Conservation (phyloP, 129 eudicot species). For the Flaveria trinervia region DNA sequence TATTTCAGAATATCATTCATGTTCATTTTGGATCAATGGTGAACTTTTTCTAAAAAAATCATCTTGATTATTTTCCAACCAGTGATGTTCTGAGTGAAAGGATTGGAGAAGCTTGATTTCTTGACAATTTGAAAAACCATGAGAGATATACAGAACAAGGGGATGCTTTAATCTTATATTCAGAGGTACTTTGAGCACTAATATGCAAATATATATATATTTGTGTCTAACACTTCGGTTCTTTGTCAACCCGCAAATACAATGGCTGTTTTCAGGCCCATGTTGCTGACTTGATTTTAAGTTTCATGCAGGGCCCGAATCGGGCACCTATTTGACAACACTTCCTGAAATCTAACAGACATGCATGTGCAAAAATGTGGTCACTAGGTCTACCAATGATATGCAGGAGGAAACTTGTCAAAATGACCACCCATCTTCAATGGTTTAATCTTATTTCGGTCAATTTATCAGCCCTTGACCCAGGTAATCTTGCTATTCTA, state of each 20-base stretch:
- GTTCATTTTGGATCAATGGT: no score
- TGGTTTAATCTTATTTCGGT: constrained; percentile 3
- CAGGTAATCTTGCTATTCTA: constrained; percentile 18
- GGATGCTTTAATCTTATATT: constrained; percentile 69
- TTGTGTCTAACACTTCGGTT: no score
- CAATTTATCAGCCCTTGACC: background rate
- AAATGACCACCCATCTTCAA: constrained; percentile 2
- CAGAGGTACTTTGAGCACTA: constrained; percentile 45
- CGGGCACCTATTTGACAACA: no score
- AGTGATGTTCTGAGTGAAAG: constrained; percentile 81
- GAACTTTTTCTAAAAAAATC: no score
- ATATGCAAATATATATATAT: no score
- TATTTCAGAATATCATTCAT: no score
- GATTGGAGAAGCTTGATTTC: constrained; percentile 77
- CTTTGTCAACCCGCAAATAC: no score
- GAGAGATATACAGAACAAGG: constrained; percentile 73
- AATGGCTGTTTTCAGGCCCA: no score
- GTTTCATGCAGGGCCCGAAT: no score
- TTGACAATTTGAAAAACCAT: constrained; percentile 64
- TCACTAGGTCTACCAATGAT: constrained; percentile 13
- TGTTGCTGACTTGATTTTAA: no score
- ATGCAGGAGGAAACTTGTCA: constrained; percentile 26
- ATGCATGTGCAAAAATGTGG: constrained; percentile 16
- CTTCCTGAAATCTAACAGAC: background rate
- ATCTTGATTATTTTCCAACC: constrained; percentile 13